Evolutionary conservation across 192 early-diverging fungal species (phyloP), one percentile per base, ranked within the genome.

Genomic region (Cladochytrium replicatum): DNA sequence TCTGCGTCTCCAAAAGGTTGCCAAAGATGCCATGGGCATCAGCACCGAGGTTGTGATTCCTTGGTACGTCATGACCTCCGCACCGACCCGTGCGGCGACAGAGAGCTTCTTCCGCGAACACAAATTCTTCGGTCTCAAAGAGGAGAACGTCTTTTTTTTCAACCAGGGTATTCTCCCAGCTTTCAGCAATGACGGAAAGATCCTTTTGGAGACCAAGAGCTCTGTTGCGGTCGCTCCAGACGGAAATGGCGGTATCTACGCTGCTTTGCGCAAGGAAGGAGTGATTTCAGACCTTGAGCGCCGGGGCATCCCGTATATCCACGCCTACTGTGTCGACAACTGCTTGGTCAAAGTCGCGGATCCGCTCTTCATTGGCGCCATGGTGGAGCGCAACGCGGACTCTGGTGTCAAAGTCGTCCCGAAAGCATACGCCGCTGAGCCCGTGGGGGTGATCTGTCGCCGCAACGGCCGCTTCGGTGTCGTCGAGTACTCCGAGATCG

Each of bases 21-120:
- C 77, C 19, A n/a, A n/a, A n/a, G n/a, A n/a, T n/a, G n/a, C n/a
- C n/a, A n/a, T n/a, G n/a, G n/a, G n/a, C n/a, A n/a, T n/a, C n/a
- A 49, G 67, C 15, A 32, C 53, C 3, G 54, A 72, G 17, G 67
- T 84, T 9, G 71, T 82, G 21, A 91, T 98, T 46, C 92, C 94
- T 5, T 98, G 93, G 93, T 93, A 93, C 63, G 80, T 99, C 57
- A 99, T 99, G 95, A 93, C 91, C 41, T 91, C 88, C 32, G 93
- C 87, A 4, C 95, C 95, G 13, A 99, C 95, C 17, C 74, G 83
- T 42, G 64, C 45, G 0, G 80, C 88, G 13, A 94, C 93, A 7
- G 75, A 78, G 34, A 46, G 58, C 8, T 87, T 78, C 64, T 99
- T 99, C 68, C 71, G 77, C 43, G 60, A 85, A 34, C 44, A 88